Base-by-base conservation (phyloP, 31 red algal species). In the Odonthalia washingtoniensis region DNA sequence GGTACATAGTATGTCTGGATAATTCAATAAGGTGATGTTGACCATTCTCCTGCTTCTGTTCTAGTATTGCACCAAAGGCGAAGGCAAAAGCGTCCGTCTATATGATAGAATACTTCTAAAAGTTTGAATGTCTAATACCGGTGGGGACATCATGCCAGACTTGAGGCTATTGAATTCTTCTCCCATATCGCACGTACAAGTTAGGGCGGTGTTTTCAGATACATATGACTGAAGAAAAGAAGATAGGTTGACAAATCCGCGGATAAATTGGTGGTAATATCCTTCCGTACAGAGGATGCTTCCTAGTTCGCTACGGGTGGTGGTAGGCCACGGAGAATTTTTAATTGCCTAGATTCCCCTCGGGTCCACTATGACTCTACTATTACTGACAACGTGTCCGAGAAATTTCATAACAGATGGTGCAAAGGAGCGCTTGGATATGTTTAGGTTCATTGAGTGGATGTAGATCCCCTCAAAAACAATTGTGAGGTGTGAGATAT, bases 61-160 rank as follows among this genome's bases (percentile, higher is more conserved):
- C 5, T 5, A 83, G 80, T 37, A 83, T 18, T 0, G 46, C 63
- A 21, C 63, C 80, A 3, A 83, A 4, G 0, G 80, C 33, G 2
- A 69, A 26, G 17, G 80, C 49, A 27, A 0, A 83, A 12, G 30
- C 80, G 35, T 83, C 80, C 0, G 80, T 83, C 0, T 83, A 5
- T 37, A 83, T 61, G 14, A 37, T 14, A 32, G 69, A 83, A 4
- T 9, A 34, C 26, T 36, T 52, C 4, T 69, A 18, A 40, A 83
- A 83, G 38, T 70, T 61, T 53, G 62, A 44, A 83, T 39, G 4
- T 27, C 26, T 0, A 39, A 61, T 4, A 83, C 80, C 0, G 1
- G 60, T 18, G 80, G 63, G 9, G 61, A 34, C 0, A 38, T 69
- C 9, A 69, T 57, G 49, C 12, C 49, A n/a, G 9, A 14, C 21